These are phyloP conservation scores for Linanthus parryae DNA, from an alignment of 148 eudicot genomes.

Conservation along the genomic window DNA sequence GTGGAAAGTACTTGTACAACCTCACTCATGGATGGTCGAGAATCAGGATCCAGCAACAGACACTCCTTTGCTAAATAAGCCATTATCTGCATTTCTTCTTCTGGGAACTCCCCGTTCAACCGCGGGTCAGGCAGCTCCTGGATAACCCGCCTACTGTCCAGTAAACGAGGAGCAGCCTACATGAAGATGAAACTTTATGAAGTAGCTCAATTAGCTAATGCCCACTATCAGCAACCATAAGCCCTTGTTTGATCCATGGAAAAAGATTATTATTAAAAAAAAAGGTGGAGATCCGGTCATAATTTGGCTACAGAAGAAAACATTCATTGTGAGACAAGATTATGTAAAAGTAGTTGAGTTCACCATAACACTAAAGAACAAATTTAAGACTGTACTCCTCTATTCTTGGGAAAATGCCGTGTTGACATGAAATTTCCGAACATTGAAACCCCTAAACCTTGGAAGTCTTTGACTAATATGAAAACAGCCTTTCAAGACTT, in stretches of 20 bases:
- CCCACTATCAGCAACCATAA: too few relatives aligned
- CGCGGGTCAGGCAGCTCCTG: slow-evolving; percentile 75
- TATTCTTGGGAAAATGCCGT: too few relatives aligned
- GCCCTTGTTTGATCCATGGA: too few relatives aligned
- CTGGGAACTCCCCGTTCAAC: slow-evolving; percentile 52
- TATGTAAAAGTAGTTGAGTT: too few relatives aligned
- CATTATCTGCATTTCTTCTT: slow-evolving; percentile 86
- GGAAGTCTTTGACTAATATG: too few relatives aligned
- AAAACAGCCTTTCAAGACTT: too few relatives aligned
- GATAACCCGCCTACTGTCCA: slow-evolving; percentile 53
- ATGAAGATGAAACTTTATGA: too few relatives aligned
- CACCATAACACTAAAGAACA: too few relatives aligned
- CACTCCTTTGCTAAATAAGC: slow-evolving; percentile 98
- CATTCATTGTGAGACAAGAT: not conserved
- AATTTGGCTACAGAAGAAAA: not conserved
- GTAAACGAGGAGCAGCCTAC: slow-evolving; percentile 82
- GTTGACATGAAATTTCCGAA: too few relatives aligned
- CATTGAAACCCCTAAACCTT: too few relatives aligned
- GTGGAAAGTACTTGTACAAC: slow-evolving; percentile 88
- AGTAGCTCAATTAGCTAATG: too few relatives aligned
- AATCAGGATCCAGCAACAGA: slow-evolving; percentile 80
- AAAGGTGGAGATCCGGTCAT: not conserved
- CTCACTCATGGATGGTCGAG: slow-evolving; percentile 90
- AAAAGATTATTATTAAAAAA: not conserved
- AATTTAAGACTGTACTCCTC: too few relatives aligned